phyloP scores from a whole-genome alignment of 345 rosid genomes.

The Boechera divaricarpa region DNA sequence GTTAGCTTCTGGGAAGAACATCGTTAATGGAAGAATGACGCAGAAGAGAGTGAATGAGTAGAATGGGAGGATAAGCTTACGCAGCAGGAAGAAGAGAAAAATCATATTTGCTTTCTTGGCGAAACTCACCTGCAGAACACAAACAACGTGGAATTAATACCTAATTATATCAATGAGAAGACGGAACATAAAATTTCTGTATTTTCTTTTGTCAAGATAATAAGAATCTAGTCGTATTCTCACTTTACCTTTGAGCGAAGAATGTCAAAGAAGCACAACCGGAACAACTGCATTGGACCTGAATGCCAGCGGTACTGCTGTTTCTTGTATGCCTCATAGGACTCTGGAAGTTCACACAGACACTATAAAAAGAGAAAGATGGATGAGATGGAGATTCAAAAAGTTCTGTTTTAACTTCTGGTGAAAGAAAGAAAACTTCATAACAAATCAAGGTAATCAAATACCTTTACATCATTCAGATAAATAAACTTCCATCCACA shows the following conservation, averaged over 20 bases:
- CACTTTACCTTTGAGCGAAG: slow-evolving; percentile 71
- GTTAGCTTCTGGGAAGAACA: slow-evolving; percentile 90
- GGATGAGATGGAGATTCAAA: not conserved
- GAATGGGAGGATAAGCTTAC: slow-evolving; percentile 89
- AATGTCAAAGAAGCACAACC: slow-evolving; percentile 79
- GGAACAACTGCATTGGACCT: slow-evolving; percentile 92
- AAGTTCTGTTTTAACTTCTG: not conserved
- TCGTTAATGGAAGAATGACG: slow-evolving; percentile 83
- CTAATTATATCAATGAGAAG: no score
- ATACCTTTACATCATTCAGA: slow-evolving; percentile 82
- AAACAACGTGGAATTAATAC: no score
- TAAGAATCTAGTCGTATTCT: no score
- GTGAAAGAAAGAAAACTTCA: not conserved
- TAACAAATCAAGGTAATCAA: not conserved
- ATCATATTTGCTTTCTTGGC: slow-evolving; percentile 82
- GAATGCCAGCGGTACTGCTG: slow-evolving; percentile 98
- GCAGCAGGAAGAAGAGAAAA: slow-evolving; percentile 77
- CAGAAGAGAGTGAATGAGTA: slow-evolving; percentile 95
- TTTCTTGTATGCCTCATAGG: slow-evolving; percentile 91
- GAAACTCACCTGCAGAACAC: slow-evolving; percentile 57
- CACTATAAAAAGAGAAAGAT: slow-evolving; percentile 51
- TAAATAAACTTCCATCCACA: slow-evolving; percentile 91
- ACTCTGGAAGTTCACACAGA: slow-evolving; percentile 94
- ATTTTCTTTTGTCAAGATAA: no score
- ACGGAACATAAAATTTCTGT: not conserved